Conservation (phyloP, 768 basidiomycete genomes). For the Lactarius vividus region DNA sequence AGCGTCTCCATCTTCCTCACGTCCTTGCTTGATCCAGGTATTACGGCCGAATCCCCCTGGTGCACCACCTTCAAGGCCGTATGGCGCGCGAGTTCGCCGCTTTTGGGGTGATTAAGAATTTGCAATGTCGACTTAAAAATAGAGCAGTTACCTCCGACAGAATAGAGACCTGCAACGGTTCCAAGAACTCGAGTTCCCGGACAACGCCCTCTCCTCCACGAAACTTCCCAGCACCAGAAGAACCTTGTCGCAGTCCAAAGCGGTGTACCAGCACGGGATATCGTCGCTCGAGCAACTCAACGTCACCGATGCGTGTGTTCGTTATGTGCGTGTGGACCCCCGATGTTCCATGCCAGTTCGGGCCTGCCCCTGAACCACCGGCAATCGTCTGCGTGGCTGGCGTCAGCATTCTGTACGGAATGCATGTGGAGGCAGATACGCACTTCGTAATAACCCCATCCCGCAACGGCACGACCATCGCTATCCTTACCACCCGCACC, state of each 20-base stretch:
- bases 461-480: slow-evolving; percentile 68
- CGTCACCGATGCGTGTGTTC: slow-evolving; percentile 89
- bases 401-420: neutral
- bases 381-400: slow-evolving; percentile 69
- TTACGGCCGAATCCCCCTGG: slow-evolving; percentile 73
- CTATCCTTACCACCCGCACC: slow-evolving; percentile 85
- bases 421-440: slow-evolving; percentile 20
- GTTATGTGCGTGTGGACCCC: slow-evolving; percentile 95
- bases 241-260: slow-evolving; percentile 71
- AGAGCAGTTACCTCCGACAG: slow-evolving; percentile 66
- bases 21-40: slow-evolving; percentile 78
- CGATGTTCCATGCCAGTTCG: slow-evolving; percentile 86
- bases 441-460: slow-evolving; percentile 91
- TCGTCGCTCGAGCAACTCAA: slow-evolving; percentile 89
- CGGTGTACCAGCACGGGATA: slow-evolving; percentile 89
- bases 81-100: slow-evolving; percentile 83
- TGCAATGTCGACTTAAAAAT: neutral
- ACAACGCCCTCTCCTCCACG: slow-evolving; percentile 82
- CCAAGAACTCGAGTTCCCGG: slow-evolving; percentile 78
- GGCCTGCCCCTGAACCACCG: slow-evolving; percentile 90
- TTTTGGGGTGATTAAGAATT: slow-evolving; percentile 33
- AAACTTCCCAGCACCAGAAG: slow-evolving; percentile 70
- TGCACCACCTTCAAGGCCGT: slow-evolving; percentile 80
- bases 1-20: slow-evolving; percentile 63
- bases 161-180: slow-evolving; percentile 83